These are phyloP conservation scores for Hibiscus syriacus DNA, from an alignment of 345 rosid species.

Conservation along the genomic window DNA sequence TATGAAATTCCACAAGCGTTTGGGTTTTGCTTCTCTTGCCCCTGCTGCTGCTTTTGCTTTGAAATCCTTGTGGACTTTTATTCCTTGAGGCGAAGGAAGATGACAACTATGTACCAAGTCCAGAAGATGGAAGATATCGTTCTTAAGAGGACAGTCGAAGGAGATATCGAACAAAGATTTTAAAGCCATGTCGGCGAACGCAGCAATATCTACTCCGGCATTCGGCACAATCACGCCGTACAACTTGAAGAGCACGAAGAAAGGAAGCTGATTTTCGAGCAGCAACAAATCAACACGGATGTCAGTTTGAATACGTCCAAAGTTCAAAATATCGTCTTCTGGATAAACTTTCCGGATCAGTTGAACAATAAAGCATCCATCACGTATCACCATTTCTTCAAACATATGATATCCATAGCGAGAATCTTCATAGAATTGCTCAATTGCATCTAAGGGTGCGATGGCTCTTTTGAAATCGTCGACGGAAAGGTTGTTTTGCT, in stretches of 20 bases:
- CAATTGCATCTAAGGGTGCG: no score
- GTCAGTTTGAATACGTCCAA: not conserved
- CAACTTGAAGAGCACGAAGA: not conserved
- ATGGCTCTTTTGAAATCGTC: no score
- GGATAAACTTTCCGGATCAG: not conserved
- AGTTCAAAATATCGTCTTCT: not conserved
- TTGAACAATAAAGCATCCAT: conserved; percentile 71
- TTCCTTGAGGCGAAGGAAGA: not conserved
- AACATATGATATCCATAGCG: no score
- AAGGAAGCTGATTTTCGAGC: not conserved
- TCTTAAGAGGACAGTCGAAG: no score
- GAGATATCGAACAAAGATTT: no score
- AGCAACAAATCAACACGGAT: not conserved
- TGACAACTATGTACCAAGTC: not conserved
- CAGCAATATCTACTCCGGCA: not conserved
- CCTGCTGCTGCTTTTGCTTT: not conserved
- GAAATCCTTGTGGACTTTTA: not conserved
- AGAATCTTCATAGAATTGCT: no score
- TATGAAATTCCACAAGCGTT: no score
- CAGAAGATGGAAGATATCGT: not conserved
- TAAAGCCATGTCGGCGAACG: not conserved
- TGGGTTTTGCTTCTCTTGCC: no score
- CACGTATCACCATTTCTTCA: conserved; percentile 68
- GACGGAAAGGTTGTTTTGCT: no score
- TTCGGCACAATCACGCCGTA: not conserved